A percentile compares a stretch with the other conserved stretches of the same genome.
These are phyloP conservation scores for Penicillium sp. DNA, from an alignment of 2,329 filamentous ascomycete species.

Conservation along the genomic window DNA sequence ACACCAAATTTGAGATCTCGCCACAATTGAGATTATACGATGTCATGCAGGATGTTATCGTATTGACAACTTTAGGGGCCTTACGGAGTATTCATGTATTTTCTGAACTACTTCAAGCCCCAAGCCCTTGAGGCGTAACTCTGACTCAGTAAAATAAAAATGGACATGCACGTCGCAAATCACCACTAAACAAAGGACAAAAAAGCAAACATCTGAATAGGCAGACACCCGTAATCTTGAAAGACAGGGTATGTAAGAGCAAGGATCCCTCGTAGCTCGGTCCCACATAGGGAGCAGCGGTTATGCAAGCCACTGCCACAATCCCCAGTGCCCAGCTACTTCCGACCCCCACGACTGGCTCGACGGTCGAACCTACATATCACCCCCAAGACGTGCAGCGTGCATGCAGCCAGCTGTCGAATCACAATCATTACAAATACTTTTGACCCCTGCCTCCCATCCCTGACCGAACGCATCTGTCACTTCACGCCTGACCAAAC, in stretches of 20 bases:
- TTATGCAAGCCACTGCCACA: conserved; percentile 9
- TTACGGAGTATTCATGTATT: no score
- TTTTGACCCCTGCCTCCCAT: not conserved
- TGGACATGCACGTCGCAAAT: no score
- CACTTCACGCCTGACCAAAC: not conserved
- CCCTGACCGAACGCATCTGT: not conserved
- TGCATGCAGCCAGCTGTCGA: not conserved
- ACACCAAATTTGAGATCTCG: not conserved
- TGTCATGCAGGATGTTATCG: not conserved
- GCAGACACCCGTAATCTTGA: not conserved
- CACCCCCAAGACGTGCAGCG: conserved; percentile 5
- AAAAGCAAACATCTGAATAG: not conserved
- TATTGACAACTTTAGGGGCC: no score
- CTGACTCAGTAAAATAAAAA: no score
- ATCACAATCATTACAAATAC: not conserved
- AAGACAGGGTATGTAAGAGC: not conserved
- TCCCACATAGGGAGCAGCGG: not conserved
- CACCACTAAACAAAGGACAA: not conserved
- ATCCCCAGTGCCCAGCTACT: not conserved
- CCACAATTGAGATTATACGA: not conserved
- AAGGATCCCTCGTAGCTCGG: not conserved
- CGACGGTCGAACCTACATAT: not conserved
- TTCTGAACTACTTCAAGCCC: no score
- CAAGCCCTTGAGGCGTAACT: no score
- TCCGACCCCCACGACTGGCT: conserved; percentile 4